These are phyloP conservation scores for Exutisphaerella laricina DNA, from an alignment of 2,329 filamentous ascomycete species.

Conservation along the genomic window DNA sequence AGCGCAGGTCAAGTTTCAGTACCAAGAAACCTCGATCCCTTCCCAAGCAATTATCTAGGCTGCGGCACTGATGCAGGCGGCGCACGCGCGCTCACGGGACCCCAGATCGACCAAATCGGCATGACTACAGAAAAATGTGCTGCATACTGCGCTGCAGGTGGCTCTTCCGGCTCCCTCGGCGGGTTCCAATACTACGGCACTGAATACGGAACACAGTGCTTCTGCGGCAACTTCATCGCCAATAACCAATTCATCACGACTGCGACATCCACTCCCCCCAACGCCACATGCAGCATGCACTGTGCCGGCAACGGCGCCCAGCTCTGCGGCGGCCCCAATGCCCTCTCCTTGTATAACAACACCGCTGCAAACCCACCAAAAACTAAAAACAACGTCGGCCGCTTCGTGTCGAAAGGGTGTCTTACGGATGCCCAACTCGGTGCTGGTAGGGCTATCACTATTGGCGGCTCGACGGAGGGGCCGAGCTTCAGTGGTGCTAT, in stretches of 20 bases:
- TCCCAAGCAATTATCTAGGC: constrained; percentile 29
- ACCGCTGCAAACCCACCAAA: constrained; percentile 12
- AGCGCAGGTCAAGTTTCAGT: constrained; percentile 21
- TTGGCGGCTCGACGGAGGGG: too few species aligned
- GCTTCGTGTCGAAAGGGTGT: constrained; percentile 23
- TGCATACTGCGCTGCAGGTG: constrained; percentile 21
- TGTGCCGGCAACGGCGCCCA: constrained; percentile 25
- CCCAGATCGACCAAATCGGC: constrained; percentile 14
- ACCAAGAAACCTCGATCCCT: constrained; percentile 15
- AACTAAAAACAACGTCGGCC: constrained; percentile 21
- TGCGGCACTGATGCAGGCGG: constrained; percentile 26
- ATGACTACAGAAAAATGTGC: constrained; percentile 30
- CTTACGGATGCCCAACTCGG: constrained; percentile 21
- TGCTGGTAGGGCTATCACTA: constrained; percentile 17
- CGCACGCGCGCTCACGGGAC: constrained; percentile 22
- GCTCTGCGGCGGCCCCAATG: constrained; percentile 30
- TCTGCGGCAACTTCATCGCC: constrained; percentile 26
- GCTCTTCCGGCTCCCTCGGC: constrained; percentile 1
- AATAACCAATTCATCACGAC: constrained; percentile 11
- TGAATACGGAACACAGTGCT: constrained; percentile 32
- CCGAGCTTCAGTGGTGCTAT: too few species aligned
- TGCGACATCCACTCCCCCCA: constrained; percentile 14
- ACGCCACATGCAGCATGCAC: constrained; percentile 24
- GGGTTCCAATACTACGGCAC: constrained; percentile 31
- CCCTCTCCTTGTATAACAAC: constrained; percentile 27